Conservation (phyloP, 345 rosid genomes). For the Lepidium africanum region DNA sequence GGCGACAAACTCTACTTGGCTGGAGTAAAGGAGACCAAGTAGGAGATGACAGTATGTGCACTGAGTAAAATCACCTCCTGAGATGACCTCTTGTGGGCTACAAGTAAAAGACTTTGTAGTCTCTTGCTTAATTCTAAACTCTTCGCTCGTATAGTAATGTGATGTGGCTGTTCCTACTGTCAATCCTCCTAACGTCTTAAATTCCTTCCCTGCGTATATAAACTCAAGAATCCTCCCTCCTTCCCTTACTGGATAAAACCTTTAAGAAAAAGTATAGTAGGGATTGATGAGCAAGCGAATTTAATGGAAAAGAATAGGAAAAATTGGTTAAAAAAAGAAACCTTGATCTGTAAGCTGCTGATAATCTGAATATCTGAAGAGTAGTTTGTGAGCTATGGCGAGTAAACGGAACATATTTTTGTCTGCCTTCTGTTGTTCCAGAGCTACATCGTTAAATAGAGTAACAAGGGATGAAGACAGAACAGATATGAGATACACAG, state of each 20-base stretch:
- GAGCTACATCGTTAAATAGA: conserved; percentile 40
- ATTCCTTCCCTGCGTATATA: conserved; percentile 75
- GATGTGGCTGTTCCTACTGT: conserved; percentile 86
- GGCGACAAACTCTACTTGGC: conserved; percentile 61
- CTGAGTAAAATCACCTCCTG: conserved; percentile 71
- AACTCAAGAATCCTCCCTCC: conserved; percentile 89
- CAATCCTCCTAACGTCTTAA: conserved; percentile 66
- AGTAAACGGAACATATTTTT: conserved; percentile 79
- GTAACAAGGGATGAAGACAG: not conserved
- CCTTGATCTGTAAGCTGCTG: conserved; percentile 96
- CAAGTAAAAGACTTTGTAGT: conserved; percentile 67
- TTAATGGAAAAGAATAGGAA: not conserved
- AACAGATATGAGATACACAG: not conserved
- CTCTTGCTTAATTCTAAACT: conserved; percentile 74
- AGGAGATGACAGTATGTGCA: conserved; percentile 89
- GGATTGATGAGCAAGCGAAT: not conserved
- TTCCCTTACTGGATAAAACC: conserved; percentile 66
- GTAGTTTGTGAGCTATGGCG: conserved; percentile 68
- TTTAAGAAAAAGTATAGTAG: conserved; percentile 10
- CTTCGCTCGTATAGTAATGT: conserved; percentile 81
- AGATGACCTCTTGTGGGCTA: conserved; percentile 76
- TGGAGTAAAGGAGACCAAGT: conserved; percentile 59
- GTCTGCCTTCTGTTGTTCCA: conserved; percentile 92
- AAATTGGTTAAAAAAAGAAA: not conserved
- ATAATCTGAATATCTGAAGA: conserved; percentile 64